Percentiles rank a stretch among this genome's conserved stretches.
Evolutionary conservation across 306 rosid species (phyloP).

Genomic region (Fagus sylvatica): DNA sequence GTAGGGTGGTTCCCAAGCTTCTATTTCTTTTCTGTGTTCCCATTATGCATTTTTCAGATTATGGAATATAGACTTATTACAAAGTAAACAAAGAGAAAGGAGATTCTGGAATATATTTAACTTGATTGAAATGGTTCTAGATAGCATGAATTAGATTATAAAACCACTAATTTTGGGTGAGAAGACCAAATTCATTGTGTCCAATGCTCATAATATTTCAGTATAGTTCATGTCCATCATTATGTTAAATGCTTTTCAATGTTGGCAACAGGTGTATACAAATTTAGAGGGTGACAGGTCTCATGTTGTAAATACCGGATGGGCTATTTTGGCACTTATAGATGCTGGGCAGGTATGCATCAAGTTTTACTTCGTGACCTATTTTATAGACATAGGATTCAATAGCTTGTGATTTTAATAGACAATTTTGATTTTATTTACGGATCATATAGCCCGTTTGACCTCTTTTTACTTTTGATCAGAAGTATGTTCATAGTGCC

Average conservation of each 20-base stretch:
- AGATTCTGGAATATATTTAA: background rate
- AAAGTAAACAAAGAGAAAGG: too few species aligned
- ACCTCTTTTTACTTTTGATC: background rate
- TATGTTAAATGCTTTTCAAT: conserved; percentile 2
- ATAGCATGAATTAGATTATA: conserved; percentile 8
- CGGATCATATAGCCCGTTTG: background rate
- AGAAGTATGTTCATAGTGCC: background rate
- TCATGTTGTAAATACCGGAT: conserved; percentile 76
- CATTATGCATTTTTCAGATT: background rate
- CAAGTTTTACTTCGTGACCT: conserved; percentile 8
- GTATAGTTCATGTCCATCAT: background rate
- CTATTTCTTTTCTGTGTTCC: background rate
- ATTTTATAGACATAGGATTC: conserved; percentile 3
- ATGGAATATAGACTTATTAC: background rate
- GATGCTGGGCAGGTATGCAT: conserved; percentile 74
- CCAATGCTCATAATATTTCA: conserved; percentile 19
- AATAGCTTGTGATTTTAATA: background rate
- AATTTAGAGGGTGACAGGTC: conserved; percentile 58
- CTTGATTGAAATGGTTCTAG: conserved; percentile 5
- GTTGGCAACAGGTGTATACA: conserved; percentile 59
- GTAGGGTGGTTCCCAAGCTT: too few species aligned
- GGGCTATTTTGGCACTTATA: conserved; percentile 79
- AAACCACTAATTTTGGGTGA: conserved; percentile 7
- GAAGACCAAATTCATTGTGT: background rate
- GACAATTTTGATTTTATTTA: background rate